Base-by-base conservation (phyloP, 148 eudicot genomes). In the Nepenthes mirabilis region DNA sequence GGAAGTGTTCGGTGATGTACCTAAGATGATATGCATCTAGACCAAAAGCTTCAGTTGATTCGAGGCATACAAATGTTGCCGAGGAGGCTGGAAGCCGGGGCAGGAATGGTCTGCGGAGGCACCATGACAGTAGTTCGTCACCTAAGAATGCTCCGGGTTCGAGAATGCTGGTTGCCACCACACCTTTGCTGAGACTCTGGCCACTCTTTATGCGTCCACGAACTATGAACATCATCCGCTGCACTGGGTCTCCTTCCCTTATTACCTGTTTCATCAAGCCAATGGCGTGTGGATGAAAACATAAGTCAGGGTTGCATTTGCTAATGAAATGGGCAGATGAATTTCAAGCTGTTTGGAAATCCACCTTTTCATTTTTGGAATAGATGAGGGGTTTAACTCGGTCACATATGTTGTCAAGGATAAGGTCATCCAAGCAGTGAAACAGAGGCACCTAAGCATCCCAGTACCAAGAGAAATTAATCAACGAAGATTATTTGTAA, bases 181-280 rank as follows among this genome's bases (percentile, higher is more conserved):
- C 40, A 52, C 97, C 97, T 81, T 81, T 79, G 68, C 90, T 88
- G 1, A 91, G 80, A 47, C 65, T 83, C 76, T 91, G 97, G 80
- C 76, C 73, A 56, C 96, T 83, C 57, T 79, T 68, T 33, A 91
- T 78, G 34, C 75, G 70, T 6, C 97, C 97, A 34, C 62, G 77
- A 33, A 88, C 84, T 2, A 88, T 65, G 82, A 91, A 91, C 70
- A 88, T 79, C 61, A 91, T 83, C 14, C 88, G 50, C 49, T 82
- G 90, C 48, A 88, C 97, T 0, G 96, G 90, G 65, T 91, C 97
- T 14, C 97, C 97, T 81, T 91, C 96, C 58, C 96, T 78, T 43
- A 91, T 65, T 47, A 91, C 75, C 96, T 91, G 71, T 33, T 63
- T 43, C 6, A 5, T n/a, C 3, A 49, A 6, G 10, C 43, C 1